Evolutionary conservation across 2,329 filamentous ascomycete genomes (phyloP).

Genomic region (Aspergillus viridinutans): DNA sequence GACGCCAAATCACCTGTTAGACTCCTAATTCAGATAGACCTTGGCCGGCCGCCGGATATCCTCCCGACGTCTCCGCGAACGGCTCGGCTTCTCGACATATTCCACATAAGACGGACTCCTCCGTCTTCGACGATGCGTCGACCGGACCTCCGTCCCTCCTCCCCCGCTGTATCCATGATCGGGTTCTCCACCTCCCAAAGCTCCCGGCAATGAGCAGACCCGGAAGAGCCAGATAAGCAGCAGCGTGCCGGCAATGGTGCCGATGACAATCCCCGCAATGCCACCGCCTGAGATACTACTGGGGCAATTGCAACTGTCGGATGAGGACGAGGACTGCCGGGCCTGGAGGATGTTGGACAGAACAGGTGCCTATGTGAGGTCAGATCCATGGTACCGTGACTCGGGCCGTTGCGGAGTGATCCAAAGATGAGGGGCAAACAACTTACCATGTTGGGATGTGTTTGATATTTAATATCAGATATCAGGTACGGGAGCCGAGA

Average conservation of each 20-base stretch:
- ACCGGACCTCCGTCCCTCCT: constrained; percentile 14
- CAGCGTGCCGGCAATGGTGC: constrained; percentile 35
- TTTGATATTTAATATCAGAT: background rate
- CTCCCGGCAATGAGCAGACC: constrained; percentile 21
- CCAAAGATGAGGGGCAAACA: background rate
- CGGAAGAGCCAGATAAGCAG: constrained; percentile 36
- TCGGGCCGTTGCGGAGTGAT: constrained; percentile 2
- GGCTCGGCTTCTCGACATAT: constrained; percentile 29
- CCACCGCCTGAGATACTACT: constrained; percentile 31
- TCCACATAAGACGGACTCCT: constrained; percentile 25
- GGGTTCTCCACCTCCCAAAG: constrained; percentile 18
- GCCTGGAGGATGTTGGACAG: constrained; percentile 11
- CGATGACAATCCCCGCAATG: constrained; percentile 39
- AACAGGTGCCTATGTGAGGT: constrained; percentile 14
- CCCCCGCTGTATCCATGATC: constrained; percentile 20
- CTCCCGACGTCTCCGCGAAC: constrained; percentile 21
- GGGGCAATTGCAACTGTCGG: constrained; percentile 20
- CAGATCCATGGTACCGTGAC: background rate
- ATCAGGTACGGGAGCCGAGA: background rate
- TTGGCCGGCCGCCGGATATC: constrained; percentile 33
- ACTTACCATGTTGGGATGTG: background rate
- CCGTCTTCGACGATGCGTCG: constrained; percentile 19
- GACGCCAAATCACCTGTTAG: no score
- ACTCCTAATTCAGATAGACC: constrained; percentile 28
- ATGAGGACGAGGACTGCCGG: constrained; percentile 19